Conservation (phyloP, 352 stramenopile species). For the Peronospora belbahrii region DNA sequence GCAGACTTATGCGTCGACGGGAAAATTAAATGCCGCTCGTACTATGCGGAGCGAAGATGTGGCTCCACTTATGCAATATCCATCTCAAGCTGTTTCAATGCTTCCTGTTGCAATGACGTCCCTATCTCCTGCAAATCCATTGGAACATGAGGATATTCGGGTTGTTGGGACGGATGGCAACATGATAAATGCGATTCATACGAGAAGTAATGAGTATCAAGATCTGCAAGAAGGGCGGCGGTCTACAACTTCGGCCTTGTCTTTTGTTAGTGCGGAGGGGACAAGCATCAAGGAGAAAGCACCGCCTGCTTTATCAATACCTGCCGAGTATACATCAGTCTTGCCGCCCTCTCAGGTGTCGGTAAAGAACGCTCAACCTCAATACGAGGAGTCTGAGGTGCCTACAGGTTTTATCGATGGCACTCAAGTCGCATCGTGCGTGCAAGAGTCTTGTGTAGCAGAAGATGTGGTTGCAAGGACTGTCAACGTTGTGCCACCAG, state of each 20-base stretch:
- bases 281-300: neutral
- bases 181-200: neutral
- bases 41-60: slow-evolving; percentile 10
- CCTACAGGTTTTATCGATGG: neutral
- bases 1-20: slow-evolving; percentile 1
- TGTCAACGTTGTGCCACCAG: neutral
- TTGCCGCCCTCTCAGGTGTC: neutral
- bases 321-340: neutral
- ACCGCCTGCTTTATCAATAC: neutral
- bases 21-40: slow-evolving; percentile 3
- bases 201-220: slow-evolving; percentile 4
- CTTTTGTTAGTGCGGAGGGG: neutral
- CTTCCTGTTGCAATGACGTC: slow-evolving; percentile 2
- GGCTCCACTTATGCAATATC: slow-evolving; percentile 2
- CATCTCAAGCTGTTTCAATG: slow-evolving; percentile 10
- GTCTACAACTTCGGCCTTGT: neutral
- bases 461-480: neutral
- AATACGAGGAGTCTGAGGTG: neutral
- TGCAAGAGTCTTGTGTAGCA: neutral
- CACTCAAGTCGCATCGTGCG: neutral
- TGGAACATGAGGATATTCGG: slow-evolving; percentile 1
- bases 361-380: neutral
- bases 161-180: neutral
- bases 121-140: neutral
- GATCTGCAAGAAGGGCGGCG: neutral